phyloP scores from a whole-genome alignment of 1,284 basidiomycete genomes.

The Apiotrichum sp. region DNA sequence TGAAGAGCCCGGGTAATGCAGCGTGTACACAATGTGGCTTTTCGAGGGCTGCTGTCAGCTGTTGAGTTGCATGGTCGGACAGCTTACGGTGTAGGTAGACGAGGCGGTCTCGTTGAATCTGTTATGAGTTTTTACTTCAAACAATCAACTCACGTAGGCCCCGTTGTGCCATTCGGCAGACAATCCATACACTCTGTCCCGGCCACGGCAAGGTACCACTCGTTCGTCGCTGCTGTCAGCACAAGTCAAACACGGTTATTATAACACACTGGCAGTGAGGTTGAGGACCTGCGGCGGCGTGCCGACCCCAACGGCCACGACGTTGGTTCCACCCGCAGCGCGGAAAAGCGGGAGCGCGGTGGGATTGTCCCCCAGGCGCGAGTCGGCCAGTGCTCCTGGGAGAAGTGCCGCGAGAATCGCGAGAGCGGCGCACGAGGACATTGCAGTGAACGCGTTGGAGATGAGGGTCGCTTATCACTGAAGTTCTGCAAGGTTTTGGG shows the following conservation, averaged over 20 bases:
- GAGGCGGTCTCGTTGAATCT: constrained; percentile 6
- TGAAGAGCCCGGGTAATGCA: constrained; percentile 25
- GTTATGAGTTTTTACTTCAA: background rate
- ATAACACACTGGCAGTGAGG: constrained; percentile 19
- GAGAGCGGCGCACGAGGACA: too few relatives aligned
- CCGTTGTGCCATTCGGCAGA: background rate
- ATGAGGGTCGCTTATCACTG: too few relatives aligned
- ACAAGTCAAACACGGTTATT: background rate
- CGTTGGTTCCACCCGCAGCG: constrained; percentile 29
- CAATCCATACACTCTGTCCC: background rate
- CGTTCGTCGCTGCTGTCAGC: constrained; percentile 8
- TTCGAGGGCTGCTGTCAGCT: constrained; percentile 5
- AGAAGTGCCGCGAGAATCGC: too few relatives aligned
- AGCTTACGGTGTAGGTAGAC: background rate
- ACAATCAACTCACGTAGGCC: too few relatives aligned
- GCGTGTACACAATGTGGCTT: constrained; percentile 22
- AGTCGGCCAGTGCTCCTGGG: too few relatives aligned
- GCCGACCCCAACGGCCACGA: constrained; percentile 30
- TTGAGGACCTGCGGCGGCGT: constrained; percentile 29
- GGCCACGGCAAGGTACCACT: constrained; percentile 1
- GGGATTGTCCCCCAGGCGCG: too few relatives aligned
- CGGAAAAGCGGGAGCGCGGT: constrained; percentile 26
- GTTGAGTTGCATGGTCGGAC: background rate
- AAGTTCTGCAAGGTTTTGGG: too few relatives aligned
- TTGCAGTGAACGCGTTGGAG: too few relatives aligned